Conservation (phyloP, 2,329 filamentous ascomycete species). For the Aspergillus niger region DNA sequence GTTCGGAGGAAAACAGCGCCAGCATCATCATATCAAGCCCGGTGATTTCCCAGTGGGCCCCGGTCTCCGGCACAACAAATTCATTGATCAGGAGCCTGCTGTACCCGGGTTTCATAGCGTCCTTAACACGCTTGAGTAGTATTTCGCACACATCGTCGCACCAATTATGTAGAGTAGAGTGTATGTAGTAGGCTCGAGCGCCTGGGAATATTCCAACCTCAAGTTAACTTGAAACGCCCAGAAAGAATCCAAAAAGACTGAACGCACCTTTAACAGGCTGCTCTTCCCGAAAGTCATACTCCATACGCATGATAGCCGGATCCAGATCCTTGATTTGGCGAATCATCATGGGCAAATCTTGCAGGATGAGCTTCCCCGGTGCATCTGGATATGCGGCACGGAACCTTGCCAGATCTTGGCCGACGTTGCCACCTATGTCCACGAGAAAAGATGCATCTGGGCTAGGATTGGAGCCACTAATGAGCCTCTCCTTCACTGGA, state of each 20-base stretch:
- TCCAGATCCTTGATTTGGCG: neutral
- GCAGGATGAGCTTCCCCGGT: neutral
- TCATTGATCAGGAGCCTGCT: constrained; percentile 50
- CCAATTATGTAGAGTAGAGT: constrained; percentile 33
- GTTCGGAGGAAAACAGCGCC: constrained; percentile 38
- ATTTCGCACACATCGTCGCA: constrained; percentile 33
- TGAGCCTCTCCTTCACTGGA: too few relatives aligned
- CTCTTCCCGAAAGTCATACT: neutral
- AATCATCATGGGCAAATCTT: neutral
- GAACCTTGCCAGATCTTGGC: too few relatives aligned
- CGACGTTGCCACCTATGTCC: too few relatives aligned
- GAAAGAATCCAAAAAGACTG: neutral
- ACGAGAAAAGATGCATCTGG: too few relatives aligned
- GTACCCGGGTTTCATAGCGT: constrained; percentile 39
- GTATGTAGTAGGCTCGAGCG: constrained; percentile 31
- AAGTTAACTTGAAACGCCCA: neutral
- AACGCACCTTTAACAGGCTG: neutral
- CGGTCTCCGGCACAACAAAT: constrained; percentile 41
- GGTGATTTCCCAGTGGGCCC: constrained; percentile 35
- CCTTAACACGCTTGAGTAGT: constrained; percentile 31
- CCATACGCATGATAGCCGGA: neutral
- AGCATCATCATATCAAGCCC: constrained; percentile 49
- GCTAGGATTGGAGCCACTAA: too few relatives aligned
- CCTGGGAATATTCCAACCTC: constrained; percentile 18
- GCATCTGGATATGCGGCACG: neutral